Evolutionary conservation across 2,329 filamentous ascomycete species (phyloP), one percentile per base, ranked within the genome.

Genomic region (Aspergillus ruber): DNA sequence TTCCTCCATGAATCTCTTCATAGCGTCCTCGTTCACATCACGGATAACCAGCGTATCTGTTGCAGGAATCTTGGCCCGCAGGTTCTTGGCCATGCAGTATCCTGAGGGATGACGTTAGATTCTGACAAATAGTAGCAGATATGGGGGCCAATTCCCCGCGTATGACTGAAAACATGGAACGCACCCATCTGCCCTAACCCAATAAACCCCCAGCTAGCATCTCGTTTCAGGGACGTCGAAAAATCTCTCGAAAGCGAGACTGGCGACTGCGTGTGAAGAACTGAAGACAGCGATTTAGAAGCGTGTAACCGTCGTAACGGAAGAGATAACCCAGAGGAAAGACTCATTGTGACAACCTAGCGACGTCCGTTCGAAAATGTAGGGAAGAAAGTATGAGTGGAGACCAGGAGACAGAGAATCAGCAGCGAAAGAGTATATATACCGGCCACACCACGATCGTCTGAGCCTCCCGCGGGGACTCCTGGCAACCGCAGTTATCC

Each of bases 1-100:
- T 62, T 84, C 83, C 25, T 78, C 69, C 10, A 76, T 69, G 57
- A 88, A 86, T 52, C 73, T 73, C 52, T 77, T 66, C 1, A 76
- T 74, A 3, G 78, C 73, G 33, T 75, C 71, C 15, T 73, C 65
- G 59, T 87, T 86, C 52, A 85, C 75, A 62, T 88, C 85, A 59
- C 82, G 81, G 27, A 88, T 69, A 50, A 81, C 73, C 42, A 88
- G 65, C 0, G 73, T 81, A 62, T 88, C 85, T 8, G 75, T 73
- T 18, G 73, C 68, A 3, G 82, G 79, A 25, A 86, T 76, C 63
- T 86, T 87, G 33, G 79, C 74, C 56, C 83, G 77, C 4, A 88
- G 73, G 58, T 87, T 88, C 64, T 76, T 79, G 32, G 85, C 85
- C 85, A 88, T 88, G 42, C 82, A 80, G 55, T 82, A 87, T 42